These are phyloP conservation scores for Kodamaea ohmeri DNA, from an alignment of 1,139 yeast species.

Conservation along the genomic window DNA sequence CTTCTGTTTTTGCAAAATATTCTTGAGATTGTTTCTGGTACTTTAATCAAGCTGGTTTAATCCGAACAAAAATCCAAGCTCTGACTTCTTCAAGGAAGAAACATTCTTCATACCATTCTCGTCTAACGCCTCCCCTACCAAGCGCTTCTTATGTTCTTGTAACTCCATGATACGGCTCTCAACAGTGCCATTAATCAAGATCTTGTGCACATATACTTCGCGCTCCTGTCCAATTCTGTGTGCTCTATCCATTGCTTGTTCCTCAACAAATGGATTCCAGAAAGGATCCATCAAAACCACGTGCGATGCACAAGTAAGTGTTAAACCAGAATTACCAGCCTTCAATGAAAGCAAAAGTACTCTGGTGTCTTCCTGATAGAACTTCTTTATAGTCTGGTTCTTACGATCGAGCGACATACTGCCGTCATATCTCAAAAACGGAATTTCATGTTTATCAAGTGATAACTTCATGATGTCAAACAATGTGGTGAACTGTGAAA, in stretches of 20 bases:
- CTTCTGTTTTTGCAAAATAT: too few relatives aligned
- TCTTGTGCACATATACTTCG: slow-evolving; percentile 70
- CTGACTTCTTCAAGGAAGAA: slow-evolving; percentile 63
- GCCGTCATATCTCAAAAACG: slow-evolving; percentile 74
- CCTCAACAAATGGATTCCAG: slow-evolving; percentile 96
- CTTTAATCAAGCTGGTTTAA: slow-evolving; percentile 34
- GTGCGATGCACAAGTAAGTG: slow-evolving; percentile 90
- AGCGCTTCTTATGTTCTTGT: slow-evolving; percentile 68
- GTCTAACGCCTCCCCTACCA: slow-evolving; percentile 77
- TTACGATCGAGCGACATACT: slow-evolving; percentile 68
- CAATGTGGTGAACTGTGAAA: slow-evolving; percentile 80
- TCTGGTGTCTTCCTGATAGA: slow-evolving; percentile 49
- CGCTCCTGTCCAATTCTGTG: slow-evolving; percentile 87
- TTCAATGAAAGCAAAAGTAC: slow-evolving; percentile 73
- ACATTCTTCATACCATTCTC: slow-evolving; percentile 67
- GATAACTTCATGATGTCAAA: slow-evolving; percentile 68
- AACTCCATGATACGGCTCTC: slow-evolving; percentile 82
- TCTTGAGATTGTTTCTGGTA: too few relatives aligned
- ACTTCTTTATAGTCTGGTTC: slow-evolving; percentile 57
- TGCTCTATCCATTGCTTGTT: slow-evolving; percentile 93
- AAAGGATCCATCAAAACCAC: slow-evolving; percentile 89
- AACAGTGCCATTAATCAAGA: slow-evolving; percentile 65
- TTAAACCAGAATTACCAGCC: slow-evolving; percentile 92
- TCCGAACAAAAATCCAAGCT: slow-evolving; percentile 79
- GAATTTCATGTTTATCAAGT: slow-evolving; percentile 46